Percentiles rank a stretch among this genome's conserved stretches.
Conservation (phyloP, 164 flowering plant species). For the Aristolochia fimbriata region DNA sequence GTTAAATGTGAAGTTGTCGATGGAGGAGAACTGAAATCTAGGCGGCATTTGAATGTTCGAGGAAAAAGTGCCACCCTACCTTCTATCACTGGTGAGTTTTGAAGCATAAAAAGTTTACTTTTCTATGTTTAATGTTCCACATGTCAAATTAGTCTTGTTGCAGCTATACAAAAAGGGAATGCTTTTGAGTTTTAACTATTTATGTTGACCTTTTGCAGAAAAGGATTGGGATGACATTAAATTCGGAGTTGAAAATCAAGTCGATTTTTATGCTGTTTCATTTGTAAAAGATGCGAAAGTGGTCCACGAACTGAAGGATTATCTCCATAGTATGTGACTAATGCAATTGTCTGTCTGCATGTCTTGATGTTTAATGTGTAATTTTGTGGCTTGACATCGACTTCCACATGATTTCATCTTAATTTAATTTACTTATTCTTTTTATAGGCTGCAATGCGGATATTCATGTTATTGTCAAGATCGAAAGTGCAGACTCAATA, state of each 20-base stretch:
- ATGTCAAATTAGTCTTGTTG: too few relatives aligned
- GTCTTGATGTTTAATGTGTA: too few relatives aligned
- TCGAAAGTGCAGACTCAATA: constrained; percentile 90
- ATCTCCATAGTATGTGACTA: constrained; percentile 47
- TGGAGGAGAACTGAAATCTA: constrained; percentile 97
- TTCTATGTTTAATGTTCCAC: not conserved
- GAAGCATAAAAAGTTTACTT: not conserved
- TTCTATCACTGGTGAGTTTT: constrained; percentile 40
- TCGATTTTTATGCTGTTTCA: constrained; percentile 95
- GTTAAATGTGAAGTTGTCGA: constrained; percentile 96
- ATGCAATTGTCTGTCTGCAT: not conserved
- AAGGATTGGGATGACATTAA: constrained; percentile 31
- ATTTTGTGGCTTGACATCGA: too few relatives aligned
- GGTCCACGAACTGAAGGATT: constrained; percentile 82
- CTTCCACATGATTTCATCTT: too few relatives aligned
- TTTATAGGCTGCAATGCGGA: constrained; percentile 67
- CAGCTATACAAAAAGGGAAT: too few relatives aligned
- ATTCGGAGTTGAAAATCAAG: constrained; percentile 90
- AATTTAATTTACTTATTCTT: constrained; percentile 3
- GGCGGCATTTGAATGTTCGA: constrained; percentile 92
- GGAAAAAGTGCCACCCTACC: constrained; percentile 91
- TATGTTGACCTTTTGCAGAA: constrained; percentile 36
- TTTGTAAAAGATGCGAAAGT: constrained; percentile 95
- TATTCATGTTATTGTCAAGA: constrained; percentile 73
- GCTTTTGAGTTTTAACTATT: constrained; percentile 1